Evolutionary conservation across 129 eudicot species (phyloP), one percentile per base, ranked within the genome.

Genomic region (Flaveria sonorensis): DNA sequence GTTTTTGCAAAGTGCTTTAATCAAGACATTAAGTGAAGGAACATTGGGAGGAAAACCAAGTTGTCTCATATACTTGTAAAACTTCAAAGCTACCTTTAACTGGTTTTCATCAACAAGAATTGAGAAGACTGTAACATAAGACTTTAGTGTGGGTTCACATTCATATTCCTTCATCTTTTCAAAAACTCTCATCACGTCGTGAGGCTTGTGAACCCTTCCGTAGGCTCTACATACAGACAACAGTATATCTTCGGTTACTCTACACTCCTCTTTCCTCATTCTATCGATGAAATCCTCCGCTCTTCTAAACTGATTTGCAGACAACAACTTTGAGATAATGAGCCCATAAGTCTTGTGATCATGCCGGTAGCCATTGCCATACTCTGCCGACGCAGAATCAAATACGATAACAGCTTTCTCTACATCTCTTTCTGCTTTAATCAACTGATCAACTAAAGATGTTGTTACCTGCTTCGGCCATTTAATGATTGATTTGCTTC

Each of bases 191-290:
- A 91, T 78, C 12, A 81, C 96, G 1, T 95, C 99, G 26, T 75
- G 82, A 6, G 96, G 93, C 89, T 88, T 91, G 76, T 95, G 99
- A 18, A 89, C 97, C 30, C 99, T 81, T 45, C 89, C 99, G 10
- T 91, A 95, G 4, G 92, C 97, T 67, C 94, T 77, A 78, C 86
- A 87, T 36, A 91, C 71, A 2, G 87, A 83, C 20, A 91, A 61
- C 63, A 91, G 82, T 59, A 92, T 62, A 30, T 95, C 94, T 80
- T 91, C 97, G 0, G 80, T 68, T n/a, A 91, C 78, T 48, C 52
- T 60, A 74, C 93, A 87, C 6, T 80, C 83, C 26, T 95, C 99
- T 45, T 80, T 84, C 81, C 84, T 89, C 97, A 95, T 95, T 76
- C 92, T 80, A 7, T 75, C 72, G 6, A 95, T 61, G 28, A 91